Evolutionary conservation across 2,329 filamentous ascomycete species (phyloP).

Genomic region (Beauveria varroae): DNA sequence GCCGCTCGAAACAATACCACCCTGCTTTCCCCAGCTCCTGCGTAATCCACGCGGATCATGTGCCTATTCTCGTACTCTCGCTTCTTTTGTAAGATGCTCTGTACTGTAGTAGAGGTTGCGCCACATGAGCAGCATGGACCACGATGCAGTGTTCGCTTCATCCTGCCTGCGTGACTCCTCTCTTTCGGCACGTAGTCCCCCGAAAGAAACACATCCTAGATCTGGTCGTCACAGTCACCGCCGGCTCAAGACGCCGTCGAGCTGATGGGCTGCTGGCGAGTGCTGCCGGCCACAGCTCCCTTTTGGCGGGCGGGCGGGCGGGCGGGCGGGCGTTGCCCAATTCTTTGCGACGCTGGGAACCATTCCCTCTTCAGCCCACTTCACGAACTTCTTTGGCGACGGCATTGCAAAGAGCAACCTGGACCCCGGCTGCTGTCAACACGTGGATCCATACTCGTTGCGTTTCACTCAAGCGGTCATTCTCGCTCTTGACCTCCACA

Average conservation of each 20-base stretch:
- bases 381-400: conserved; percentile 45
- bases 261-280: not conserved
- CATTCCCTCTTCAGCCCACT: conserved; percentile 23
- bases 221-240: not conserved
- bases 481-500: conserved; percentile 72
- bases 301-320: not conserved
- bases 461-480: conserved; percentile 91
- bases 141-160: not conserved
- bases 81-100: not conserved
- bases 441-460: conserved; percentile 97
- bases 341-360: not conserved
- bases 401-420: conserved; percentile 72
- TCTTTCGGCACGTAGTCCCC: not conserved
- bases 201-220: not conserved
- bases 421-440: conserved; percentile 73
- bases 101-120: not conserved
- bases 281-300: not conserved
- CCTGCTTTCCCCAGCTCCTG: not conserved
- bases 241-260: not conserved
- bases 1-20: not conserved
- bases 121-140: not conserved
- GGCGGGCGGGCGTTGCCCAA: not conserved
- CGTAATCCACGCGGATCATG: conserved; percentile 5
- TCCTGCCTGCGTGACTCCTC: not conserved
- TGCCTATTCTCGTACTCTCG: not conserved